Evolutionary conservation across 345 rosid species (phyloP), one percentile per base, ranked within the genome.

Genomic region (Trapa bicornis): DNA sequence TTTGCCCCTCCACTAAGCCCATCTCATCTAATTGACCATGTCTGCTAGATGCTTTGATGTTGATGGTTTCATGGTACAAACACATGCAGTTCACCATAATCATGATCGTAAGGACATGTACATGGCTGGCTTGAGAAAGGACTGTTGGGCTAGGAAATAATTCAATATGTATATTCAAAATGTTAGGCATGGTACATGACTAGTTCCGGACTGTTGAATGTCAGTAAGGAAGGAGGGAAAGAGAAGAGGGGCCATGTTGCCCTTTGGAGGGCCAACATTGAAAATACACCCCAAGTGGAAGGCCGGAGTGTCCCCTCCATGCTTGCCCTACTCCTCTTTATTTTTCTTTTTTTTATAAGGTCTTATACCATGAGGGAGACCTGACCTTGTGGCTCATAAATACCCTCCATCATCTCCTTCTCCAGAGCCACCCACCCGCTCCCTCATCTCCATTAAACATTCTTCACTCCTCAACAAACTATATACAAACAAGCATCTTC

Each of bases 271-370:
- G 57, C 54, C 54, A 64, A 48, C 64, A 64, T 7, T 9, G 65
- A 68, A 65, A 52, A 32, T 32, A 36, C 43, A 42, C 66, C 48
- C 67, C n/a, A 37, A 17, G 45, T 53, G 47, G 61, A 35, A 35
- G 63, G 3, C 38, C 33, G 6, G 5, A n/a, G 37, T 64, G 71
- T 54, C 33, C 50, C 71, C 71, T 33, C 6, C 5, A 67, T 22
- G 29, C 61, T 12, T 72, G 75, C 47, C 75, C 70, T 67, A 58
- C 17, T 36, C 15, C 12, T 13, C 68, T 66, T 14, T 15, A 60
- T 41, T 41, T 8, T 39, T 39, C 42, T 39, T 45, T 16, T 50
- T 38, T 10, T 47, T 65, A 17, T 65, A 22, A 43, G 45, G 33
- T 6, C 45, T 13, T 54, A 35, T 58, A 3, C 42, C 48, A 39